phyloP scores from a whole-genome alignment of 1,284 basidiomycete species.

The Pholiota adiposa region DNA sequence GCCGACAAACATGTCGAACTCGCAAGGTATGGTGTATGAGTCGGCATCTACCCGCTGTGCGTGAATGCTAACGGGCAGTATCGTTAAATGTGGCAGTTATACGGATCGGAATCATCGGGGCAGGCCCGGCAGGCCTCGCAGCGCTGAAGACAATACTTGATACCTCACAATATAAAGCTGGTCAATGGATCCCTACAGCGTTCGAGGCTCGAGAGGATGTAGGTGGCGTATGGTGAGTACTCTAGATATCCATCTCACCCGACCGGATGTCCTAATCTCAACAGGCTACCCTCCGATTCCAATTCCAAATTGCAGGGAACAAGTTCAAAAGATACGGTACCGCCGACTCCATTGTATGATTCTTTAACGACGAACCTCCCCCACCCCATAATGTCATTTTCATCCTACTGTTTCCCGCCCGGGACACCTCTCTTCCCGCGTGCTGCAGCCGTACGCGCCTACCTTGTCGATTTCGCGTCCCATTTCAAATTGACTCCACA shows the following conservation, averaged over 20 bases:
- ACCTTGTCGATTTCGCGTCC: constrained; percentile 62
- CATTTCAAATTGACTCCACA: constrained; percentile 59
- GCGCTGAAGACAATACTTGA: constrained; percentile 67
- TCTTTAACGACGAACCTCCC: constrained; percentile 78
- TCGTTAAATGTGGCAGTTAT: not conserved
- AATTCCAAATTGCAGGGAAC: not conserved
- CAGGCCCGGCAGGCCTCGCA: constrained; percentile 69
- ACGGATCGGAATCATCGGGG: constrained; percentile 69
- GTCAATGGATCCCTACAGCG: constrained; percentile 57
- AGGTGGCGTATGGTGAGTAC: constrained; percentile 72
- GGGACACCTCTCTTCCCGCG: constrained; percentile 69
- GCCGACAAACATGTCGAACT: not conserved
- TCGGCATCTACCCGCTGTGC: too few species aligned
- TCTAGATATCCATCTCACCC: not conserved
- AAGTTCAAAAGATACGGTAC: not conserved
- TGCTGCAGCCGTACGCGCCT: constrained; percentile 59
- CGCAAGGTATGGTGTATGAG: not conserved
- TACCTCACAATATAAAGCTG: constrained; percentile 55
- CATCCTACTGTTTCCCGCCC: constrained; percentile 65
- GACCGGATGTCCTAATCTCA: not conserved
- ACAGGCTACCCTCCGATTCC: constrained; percentile 55
- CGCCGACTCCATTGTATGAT: constrained; percentile 73
- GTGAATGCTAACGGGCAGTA: too few species aligned
- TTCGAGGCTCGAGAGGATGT: constrained; percentile 68
- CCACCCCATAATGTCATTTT: constrained; percentile 74